A percentile compares a stretch with the other conserved stretches of the same genome.
Conservation (phyloP, 164 flowering plant species). For the Akebia trifoliata region DNA sequence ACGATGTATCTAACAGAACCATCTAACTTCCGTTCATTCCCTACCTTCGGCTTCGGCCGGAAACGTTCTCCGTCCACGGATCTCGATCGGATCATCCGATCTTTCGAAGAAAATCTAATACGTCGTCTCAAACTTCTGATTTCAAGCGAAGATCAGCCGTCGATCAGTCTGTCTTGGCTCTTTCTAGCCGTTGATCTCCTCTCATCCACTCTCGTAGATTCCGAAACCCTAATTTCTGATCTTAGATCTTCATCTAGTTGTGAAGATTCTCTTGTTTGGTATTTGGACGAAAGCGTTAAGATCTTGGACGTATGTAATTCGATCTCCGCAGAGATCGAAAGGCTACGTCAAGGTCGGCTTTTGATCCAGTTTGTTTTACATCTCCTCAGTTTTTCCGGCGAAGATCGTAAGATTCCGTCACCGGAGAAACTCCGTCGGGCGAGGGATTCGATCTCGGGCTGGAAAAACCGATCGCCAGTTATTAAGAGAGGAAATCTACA, state of each 20-base stretch:
- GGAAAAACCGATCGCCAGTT: slow-evolving; percentile 3
- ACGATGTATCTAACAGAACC: slow-evolving; percentile 14
- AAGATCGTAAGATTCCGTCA: background rate
- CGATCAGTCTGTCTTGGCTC: slow-evolving; percentile 24
- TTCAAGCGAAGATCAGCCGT: background rate
- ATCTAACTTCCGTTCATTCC: slow-evolving; percentile 11
- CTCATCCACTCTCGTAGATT: slow-evolving; percentile 24
- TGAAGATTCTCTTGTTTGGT: slow-evolving; percentile 8
- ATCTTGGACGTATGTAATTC: slow-evolving; percentile 35
- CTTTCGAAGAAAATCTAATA: slow-evolving; percentile 28
- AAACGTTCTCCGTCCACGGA: slow-evolving; percentile 14
- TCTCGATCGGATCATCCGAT: slow-evolving; percentile 16
- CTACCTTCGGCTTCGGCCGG: slow-evolving; percentile 1
- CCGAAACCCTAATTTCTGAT: slow-evolving; percentile 13
- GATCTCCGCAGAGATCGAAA: slow-evolving; percentile 27
- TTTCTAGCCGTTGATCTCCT: slow-evolving; percentile 26
- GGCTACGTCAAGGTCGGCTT: slow-evolving; percentile 25
- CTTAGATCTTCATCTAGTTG: background rate
- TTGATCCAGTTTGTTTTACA: slow-evolving; percentile 17
- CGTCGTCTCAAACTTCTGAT: slow-evolving; percentile 21
- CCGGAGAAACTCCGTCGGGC: slow-evolving; percentile 23
- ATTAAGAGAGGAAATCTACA: background rate
- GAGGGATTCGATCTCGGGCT: slow-evolving; percentile 22
- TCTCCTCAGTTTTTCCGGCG: slow-evolving; percentile 12
- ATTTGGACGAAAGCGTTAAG: slow-evolving; percentile 27